Conservation (phyloP, 2,329 filamentous ascomycete genomes). For the Diplodia corticola region DNA sequence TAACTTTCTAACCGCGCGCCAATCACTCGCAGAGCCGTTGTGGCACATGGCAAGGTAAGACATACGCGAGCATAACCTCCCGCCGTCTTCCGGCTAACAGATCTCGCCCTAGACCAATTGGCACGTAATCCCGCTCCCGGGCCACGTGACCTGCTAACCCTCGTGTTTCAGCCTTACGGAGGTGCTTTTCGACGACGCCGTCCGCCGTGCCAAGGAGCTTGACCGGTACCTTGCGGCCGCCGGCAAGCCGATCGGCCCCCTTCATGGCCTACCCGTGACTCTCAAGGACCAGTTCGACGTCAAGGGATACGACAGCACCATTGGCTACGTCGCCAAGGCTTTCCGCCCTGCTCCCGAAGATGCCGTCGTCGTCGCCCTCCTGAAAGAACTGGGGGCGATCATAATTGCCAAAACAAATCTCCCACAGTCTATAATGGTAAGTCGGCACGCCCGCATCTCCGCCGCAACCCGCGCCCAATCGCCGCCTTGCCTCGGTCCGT, state of each 20-base stretch:
- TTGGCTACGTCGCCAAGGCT: slow-evolving; percentile 63
- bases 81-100: slow-evolving; percentile 11
- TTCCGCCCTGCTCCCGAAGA: slow-evolving; percentile 53
- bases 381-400: slow-evolving; percentile 53
- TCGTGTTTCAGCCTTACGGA: slow-evolving; percentile 36
- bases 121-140: slow-evolving; percentile 19
- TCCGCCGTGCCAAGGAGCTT: slow-evolving; percentile 43
- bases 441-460: slow-evolving; percentile 61
- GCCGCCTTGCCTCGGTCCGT: neutral
- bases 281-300: slow-evolving; percentile 54
- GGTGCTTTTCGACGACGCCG: slow-evolving; percentile 47
- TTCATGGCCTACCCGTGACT: slow-evolving; percentile 51
- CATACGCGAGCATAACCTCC: neutral
- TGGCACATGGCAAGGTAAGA: slow-evolving; percentile 15
- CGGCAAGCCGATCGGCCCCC: slow-evolving; percentile 44
- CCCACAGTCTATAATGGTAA: slow-evolving; percentile 58
- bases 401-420: slow-evolving; percentile 58
- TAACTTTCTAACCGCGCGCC: neutral
- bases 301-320: slow-evolving; percentile 47
- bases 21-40: slow-evolving; percentile 14
- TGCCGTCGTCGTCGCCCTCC: slow-evolving; percentile 51
- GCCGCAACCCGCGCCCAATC: slow-evolving; percentile 27
- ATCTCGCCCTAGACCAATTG: slow-evolving; percentile 18
- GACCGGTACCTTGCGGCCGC: slow-evolving; percentile 42
- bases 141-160: slow-evolving; percentile 9